Evolutionary conservation across 345 rosid genomes (phyloP).

Genomic region (Laguncularia racemosa): DNA sequence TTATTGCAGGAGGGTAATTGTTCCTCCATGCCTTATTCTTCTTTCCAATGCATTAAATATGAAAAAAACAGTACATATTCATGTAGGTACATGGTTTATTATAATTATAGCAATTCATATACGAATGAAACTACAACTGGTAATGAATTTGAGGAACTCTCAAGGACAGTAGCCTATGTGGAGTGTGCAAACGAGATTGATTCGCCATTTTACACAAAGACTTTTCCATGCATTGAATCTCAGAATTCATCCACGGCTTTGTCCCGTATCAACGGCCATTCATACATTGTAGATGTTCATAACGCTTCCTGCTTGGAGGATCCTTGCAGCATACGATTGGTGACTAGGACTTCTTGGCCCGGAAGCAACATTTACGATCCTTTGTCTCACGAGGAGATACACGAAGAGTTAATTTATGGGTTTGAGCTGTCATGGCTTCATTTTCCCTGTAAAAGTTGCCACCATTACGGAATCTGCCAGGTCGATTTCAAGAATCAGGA

Average conservation of each 20-base stretch:
- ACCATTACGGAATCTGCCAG: too few relatives aligned
- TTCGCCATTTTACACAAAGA: slow-evolving; percentile 3
- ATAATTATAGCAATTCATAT: too few relatives aligned
- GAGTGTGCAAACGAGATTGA: slow-evolving; percentile 5
- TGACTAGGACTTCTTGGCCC: neutral
- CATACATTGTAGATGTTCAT: neutral
- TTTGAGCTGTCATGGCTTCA: slow-evolving; percentile 6
- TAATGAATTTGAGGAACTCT: too few relatives aligned
- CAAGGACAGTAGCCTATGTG: neutral
- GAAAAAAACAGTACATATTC: neutral
- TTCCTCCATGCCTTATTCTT: slow-evolving; percentile 4
- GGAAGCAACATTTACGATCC: neutral
- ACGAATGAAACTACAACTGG: neutral
- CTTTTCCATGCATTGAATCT: neutral
- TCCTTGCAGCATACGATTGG: slow-evolving; percentile 1
- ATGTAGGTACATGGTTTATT: neutral
- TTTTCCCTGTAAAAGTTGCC: too few relatives aligned
- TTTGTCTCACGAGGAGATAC: slow-evolving; percentile 1
- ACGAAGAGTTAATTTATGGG: slow-evolving; percentile 4
- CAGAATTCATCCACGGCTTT: neutral
- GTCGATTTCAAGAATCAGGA: too few relatives aligned
- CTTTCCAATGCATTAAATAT: neutral
- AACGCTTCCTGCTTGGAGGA: neutral
- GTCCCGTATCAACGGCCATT: neutral
- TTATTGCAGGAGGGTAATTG: slow-evolving; percentile 3